Evolutionary conservation across 2,329 filamentous ascomycete species (phyloP).

Genomic region (Pseudogymnoascus sp.): DNA sequence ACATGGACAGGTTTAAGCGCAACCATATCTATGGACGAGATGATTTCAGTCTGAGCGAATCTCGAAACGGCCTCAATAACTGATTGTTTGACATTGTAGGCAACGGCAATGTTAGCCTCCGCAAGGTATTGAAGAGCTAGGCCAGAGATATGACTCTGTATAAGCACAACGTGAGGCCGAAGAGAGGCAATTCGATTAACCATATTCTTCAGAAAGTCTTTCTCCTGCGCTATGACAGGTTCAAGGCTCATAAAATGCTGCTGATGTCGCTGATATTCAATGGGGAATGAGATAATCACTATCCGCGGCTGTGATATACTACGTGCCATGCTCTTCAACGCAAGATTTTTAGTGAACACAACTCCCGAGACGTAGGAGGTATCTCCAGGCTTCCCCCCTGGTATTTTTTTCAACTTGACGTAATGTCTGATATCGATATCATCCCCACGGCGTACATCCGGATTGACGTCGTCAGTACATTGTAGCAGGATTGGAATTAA

Average conservation of each 20-base stretch:
- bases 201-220: constrained; percentile 83
- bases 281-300: constrained; percentile 85
- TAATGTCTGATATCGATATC: constrained; percentile 97
- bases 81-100: constrained; percentile 92
- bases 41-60: constrained; percentile 84
- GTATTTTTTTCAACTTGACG: constrained; percentile 94
- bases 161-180: constrained; percentile 77
- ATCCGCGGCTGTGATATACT: constrained; percentile 78
- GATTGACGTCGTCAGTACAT: constrained; percentile 89
- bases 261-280: constrained; percentile 90
- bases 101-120: constrained; percentile 83
- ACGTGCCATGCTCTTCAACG: constrained; percentile 90
- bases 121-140: constrained; percentile 81
- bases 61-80: constrained; percentile 92
- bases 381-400: constrained; percentile 79
- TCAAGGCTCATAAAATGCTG: constrained; percentile 97
- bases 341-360: constrained; percentile 94
- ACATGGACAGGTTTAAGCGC: constrained; percentile 65
- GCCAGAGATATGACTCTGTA: constrained; percentile 86
- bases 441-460: constrained; percentile 81
- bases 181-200: constrained; percentile 85
- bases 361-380: constrained; percentile 95
- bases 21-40: constrained; percentile 91
- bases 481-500: constrained; percentile 82
- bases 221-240: constrained; percentile 92